A percentile compares a stretch with the other conserved stretches of the same genome.
phyloP scores from a whole-genome alignment of 345 rosid genomes.

The Camelina neglecta region DNA sequence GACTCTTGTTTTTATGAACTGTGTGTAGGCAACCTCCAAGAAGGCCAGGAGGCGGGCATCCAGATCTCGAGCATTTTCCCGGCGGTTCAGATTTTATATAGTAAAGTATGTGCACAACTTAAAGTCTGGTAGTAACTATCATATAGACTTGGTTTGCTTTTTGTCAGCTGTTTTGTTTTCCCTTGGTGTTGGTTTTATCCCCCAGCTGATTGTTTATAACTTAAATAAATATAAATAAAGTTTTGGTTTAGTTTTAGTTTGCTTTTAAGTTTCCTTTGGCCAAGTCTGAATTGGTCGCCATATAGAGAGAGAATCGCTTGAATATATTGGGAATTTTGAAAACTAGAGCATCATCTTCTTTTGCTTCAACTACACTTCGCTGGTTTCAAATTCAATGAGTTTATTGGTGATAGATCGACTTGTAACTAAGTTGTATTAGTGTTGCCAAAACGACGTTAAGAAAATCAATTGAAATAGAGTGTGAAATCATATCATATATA shows the following conservation, averaged over 20 bases:
- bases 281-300: background rate
- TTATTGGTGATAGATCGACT: background rate
- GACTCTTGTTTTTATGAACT: constrained; percentile 12
- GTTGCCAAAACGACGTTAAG: background rate
- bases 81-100: constrained; percentile 64
- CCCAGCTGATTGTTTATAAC: constrained; percentile 22
- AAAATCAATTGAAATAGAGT: background rate
- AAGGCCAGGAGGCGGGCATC: constrained; percentile 65
- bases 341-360: background rate
- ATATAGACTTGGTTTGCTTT: background rate
- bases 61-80: constrained; percentile 72
- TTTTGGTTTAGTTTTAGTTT: background rate
- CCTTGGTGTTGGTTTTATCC: background rate
- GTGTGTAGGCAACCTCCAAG: constrained; percentile 58
- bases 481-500: constrained; percentile 30
- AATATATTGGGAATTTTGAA: background rate
- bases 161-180: constrained; percentile 3
- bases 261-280: background rate
- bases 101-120: constrained; percentile 9
- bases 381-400: background rate
- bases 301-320: background rate
- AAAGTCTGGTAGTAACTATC: background rate
- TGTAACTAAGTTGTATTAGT: background rate
- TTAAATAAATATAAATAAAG: constrained; percentile 19
- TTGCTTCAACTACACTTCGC: background rate